These are phyloP conservation scores for Dimargaris verticillata DNA, from an alignment of 192 early-diverging fungal genomes.

Conservation along the genomic window DNA sequence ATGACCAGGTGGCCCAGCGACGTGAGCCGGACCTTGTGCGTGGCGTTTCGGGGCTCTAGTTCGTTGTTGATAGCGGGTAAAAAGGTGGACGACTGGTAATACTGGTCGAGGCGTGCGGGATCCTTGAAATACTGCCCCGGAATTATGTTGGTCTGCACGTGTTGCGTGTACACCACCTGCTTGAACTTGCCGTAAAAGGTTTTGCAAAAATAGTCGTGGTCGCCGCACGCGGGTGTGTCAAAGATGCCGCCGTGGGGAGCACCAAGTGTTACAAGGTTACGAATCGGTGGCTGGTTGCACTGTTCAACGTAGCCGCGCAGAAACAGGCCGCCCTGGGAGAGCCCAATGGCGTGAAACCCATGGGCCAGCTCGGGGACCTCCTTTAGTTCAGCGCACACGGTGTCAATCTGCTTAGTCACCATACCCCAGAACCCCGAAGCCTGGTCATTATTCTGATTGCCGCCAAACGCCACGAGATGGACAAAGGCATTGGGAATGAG, in stretches of 20 bases:
- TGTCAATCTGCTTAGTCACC: slow-evolving; percentile 57
- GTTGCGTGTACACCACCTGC: slow-evolving; percentile 64
- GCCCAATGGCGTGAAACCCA: slow-evolving; percentile 84
- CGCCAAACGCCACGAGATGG: slow-evolving; percentile 56
- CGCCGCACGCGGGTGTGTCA: slow-evolving; percentile 61
- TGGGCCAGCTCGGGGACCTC: slow-evolving; percentile 36
- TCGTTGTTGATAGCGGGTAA: slow-evolving; percentile 85
- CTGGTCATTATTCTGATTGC: slow-evolving; percentile 49
- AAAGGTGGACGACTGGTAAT: slow-evolving; percentile 64
- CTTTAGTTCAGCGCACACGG: slow-evolving; percentile 53
- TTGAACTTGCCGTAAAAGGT: slow-evolving; percentile 25
- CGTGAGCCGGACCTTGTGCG: not conserved
- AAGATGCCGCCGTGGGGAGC: slow-evolving; percentile 68
- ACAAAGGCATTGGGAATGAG: slow-evolving; percentile 50
- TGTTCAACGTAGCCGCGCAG: slow-evolving; percentile 65
- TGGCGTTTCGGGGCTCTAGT: not conserved
- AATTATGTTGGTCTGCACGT: slow-evolving; percentile 64
- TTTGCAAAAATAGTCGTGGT: slow-evolving; percentile 36
- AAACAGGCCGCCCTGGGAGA: slow-evolving; percentile 65
- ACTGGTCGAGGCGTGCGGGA: slow-evolving; percentile 39
- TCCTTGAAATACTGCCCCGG: slow-evolving; percentile 94
- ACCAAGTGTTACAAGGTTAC: slow-evolving; percentile 74
- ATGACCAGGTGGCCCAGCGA: not conserved
- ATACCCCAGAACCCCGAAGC: slow-evolving; percentile 76
- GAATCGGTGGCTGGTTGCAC: slow-evolving; percentile 57